Conservation (phyloP, 2,329 filamentous ascomycete species). For the Ophiostoma ips region DNA sequence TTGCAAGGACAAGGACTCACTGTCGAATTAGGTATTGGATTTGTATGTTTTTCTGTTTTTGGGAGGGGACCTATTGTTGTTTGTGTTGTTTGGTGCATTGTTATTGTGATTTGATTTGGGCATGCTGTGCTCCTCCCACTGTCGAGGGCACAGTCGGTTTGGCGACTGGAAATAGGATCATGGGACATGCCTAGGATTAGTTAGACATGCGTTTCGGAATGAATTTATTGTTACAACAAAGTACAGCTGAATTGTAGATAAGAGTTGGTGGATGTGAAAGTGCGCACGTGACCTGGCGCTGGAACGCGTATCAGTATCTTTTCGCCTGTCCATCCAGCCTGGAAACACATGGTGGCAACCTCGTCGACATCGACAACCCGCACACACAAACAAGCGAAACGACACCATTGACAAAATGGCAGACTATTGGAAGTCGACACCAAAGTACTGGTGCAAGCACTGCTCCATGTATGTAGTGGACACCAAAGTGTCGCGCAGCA, state of each 20-base stretch:
- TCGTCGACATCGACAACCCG: not conserved
- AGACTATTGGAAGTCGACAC: constrained; percentile 98
- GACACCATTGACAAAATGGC: constrained; percentile 50
- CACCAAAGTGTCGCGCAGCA: constrained; percentile 74
- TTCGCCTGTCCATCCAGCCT: too few species aligned
- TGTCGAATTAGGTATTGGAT: not conserved
- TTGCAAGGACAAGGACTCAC: not conserved
- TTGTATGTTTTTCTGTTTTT: not conserved
- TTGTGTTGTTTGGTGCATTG: too few species aligned
- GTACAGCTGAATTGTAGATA: too few species aligned
- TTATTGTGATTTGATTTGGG: not conserved
- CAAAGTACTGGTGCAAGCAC: constrained; percentile 97
- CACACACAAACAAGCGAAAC: not conserved
- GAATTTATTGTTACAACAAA: too few species aligned
- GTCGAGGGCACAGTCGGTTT: not conserved
- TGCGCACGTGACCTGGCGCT: too few species aligned
- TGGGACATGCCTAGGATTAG: too few species aligned
- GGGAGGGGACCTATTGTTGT: not conserved
- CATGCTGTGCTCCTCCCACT: too few species aligned
- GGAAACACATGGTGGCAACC: too few species aligned
- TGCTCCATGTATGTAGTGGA: constrained; percentile 84
- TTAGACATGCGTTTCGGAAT: too few species aligned
- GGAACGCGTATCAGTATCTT: too few species aligned
- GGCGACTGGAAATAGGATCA: not conserved
- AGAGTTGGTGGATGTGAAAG: too few species aligned